Evolutionary conservation across 768 basidiomycete genomes (phyloP).

Genomic region (Hygrophorus pudorinus): DNA sequence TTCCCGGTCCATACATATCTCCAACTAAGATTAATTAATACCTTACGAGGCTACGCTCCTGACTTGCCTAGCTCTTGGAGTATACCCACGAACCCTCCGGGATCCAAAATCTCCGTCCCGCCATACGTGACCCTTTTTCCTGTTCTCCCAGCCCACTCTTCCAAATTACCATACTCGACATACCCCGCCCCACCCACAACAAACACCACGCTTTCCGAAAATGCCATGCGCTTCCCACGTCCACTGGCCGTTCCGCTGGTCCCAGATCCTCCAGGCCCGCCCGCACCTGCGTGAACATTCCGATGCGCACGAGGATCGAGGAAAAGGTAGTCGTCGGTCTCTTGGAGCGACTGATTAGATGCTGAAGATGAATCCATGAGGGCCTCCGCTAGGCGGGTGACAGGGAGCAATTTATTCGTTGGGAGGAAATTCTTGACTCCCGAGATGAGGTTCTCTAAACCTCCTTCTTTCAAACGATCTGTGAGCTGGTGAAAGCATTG

Average conservation of each 20-base stretch:
- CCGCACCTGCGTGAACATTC: slow-evolving; percentile 36
- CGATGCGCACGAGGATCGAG: slow-evolving; percentile 85
- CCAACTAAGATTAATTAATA: slow-evolving; percentile 3
- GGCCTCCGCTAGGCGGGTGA: slow-evolving; percentile 90
- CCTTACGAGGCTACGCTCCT: slow-evolving; percentile 10
- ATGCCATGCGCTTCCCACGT: slow-evolving; percentile 54
- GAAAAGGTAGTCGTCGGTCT: slow-evolving; percentile 93
- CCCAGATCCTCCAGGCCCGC: slow-evolving; percentile 22
- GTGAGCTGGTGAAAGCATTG: slow-evolving; percentile 53
- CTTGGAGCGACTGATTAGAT: slow-evolving; percentile 87
- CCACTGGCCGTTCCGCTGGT: slow-evolving; percentile 3
- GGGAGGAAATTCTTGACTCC: slow-evolving; percentile 98
- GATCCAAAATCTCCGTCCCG: slow-evolving; percentile 90
- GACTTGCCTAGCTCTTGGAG: slow-evolving; percentile 55
- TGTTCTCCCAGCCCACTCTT: slow-evolving; percentile 81
- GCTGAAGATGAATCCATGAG: slow-evolving; percentile 96
- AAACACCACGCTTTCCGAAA: slow-evolving; percentile 84
- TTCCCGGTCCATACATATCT: background rate
- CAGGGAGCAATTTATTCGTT: slow-evolving; percentile 83
- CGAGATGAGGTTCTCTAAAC: slow-evolving; percentile 93
- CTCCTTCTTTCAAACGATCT: slow-evolving; percentile 87
- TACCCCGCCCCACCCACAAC: slow-evolving; percentile 95
- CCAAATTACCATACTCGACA: slow-evolving; percentile 93
- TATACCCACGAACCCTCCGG: slow-evolving; percentile 70
- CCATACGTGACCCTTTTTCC: slow-evolving; percentile 90